Conservation (phyloP, 345 rosid genomes). For the Geranium brycei region DNA sequence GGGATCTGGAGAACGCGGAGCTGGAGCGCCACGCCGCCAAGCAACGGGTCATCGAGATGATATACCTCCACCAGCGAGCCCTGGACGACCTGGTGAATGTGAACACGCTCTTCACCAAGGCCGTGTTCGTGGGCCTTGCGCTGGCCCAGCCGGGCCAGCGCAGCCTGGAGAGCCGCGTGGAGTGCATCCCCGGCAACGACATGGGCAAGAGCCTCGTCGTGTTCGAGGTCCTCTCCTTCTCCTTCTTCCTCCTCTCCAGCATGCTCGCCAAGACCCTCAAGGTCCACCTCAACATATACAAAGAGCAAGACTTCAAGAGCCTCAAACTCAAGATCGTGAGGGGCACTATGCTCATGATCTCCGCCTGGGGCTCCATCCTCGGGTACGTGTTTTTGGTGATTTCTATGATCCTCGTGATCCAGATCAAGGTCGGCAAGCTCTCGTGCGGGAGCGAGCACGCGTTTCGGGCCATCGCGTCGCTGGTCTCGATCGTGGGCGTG, state of each 20-base stretch:
- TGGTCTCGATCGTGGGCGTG: slow-evolving; percentile 60
- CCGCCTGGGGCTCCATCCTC: slow-evolving; percentile 65
- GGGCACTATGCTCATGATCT: slow-evolving; percentile 78
- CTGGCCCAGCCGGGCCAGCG: slow-evolving; percentile 60
- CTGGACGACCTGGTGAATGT: slow-evolving; percentile 92
- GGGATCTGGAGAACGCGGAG: too few species aligned
- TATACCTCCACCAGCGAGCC: slow-evolving; percentile 69
- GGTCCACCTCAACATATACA: slow-evolving; percentile 68
- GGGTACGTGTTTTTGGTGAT: slow-evolving; percentile 80
- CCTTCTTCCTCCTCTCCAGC: slow-evolving; percentile 90
- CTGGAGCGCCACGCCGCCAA: too few species aligned
- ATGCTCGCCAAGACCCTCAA: slow-evolving; percentile 77
- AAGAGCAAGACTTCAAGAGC: slow-evolving; percentile 65
- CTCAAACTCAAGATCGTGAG: slow-evolving; percentile 58
- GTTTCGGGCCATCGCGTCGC: slow-evolving; percentile 43
- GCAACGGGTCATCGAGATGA: too few species aligned
- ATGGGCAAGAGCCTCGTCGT: slow-evolving; percentile 63
- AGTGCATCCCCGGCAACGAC: slow-evolving; percentile 54
- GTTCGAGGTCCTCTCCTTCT: slow-evolving; percentile 85
- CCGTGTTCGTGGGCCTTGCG: slow-evolving; percentile 92
- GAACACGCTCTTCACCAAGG: slow-evolving; percentile 88
- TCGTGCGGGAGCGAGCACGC: slow-evolving; percentile 72
- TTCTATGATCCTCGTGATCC: slow-evolving; percentile 73
- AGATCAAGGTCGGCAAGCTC: slow-evolving; percentile 71
- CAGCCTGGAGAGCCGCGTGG: slow-evolving; percentile 60